Base-by-base conservation (phyloP, 805 yeast genomes). In the Schwanniomyces vanrijiae region DNA sequence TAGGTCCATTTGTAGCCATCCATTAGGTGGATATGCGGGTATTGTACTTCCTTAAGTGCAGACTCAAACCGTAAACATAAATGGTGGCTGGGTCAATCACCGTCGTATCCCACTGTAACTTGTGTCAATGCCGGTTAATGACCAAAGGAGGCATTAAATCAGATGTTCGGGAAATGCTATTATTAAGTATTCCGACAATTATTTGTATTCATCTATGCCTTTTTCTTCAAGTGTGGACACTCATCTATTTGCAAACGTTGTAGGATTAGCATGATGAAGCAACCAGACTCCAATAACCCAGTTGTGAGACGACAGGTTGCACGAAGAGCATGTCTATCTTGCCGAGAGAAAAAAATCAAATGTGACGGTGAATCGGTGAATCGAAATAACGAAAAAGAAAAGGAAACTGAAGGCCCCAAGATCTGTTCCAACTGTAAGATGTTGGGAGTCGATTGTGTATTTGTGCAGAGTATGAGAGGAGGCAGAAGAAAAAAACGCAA, bases 321-420 rank as follows among this genome's bases (percentile, higher is more conserved):
- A 0, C 70, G 78, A 48, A 67, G 83, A 40, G 88, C 88, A 0
- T 83, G 88, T 58, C 65, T 83, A 5, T 72, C 81, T 4, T 83
- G 88, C 49, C 77, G 88, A 35, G 85, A 80, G 54, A 81, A 80
- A 65, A 83, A 83, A 55, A 73, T 83, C 51, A 83, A 81, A 53
- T 83, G 88, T 61, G 86, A 83, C 53, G 88, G 88, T 11, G 86
- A 81, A 53, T 56, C 69, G 11, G 55, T 60, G 4, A 52, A 48
- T 34, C 45, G 51, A 19, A 46, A 47, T 20, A 43, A 29, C 4
- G 33, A 21, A 11, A 38, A 35, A 29, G 38, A 43, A 6, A 37
- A 43, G 18, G 49, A 46, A 5, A 31, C 20, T 5, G 58, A 62
- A 3, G 64, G 62, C 5, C 59, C 53, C 42, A 52, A 50, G 6